Evolutionary conservation across 2,329 filamentous ascomycete species (phyloP).

Genomic region (Pseudocercospora fijiensis): DNA sequence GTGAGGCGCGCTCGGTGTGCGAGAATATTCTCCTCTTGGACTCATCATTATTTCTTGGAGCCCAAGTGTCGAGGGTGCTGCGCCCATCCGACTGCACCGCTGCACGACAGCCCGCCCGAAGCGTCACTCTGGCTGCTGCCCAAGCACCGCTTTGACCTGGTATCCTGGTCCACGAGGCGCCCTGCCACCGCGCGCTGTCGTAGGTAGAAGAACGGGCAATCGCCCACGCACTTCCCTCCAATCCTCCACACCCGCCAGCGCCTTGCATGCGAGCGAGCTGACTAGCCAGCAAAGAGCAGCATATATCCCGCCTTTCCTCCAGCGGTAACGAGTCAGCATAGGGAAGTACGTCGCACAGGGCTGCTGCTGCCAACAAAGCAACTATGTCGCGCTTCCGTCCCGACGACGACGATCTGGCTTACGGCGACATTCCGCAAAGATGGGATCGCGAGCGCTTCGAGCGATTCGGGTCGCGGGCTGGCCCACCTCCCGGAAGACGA

Average conservation of each 20-base stretch:
- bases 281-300: slow-evolving; percentile 10
- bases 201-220: slow-evolving; percentile 7
- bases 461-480: slow-evolving; percentile 42
- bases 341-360: slow-evolving; percentile 2
- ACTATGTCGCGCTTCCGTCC: slow-evolving; percentile 31
- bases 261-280: slow-evolving; percentile 6
- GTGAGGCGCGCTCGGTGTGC: neutral
- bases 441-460: slow-evolving; percentile 55
- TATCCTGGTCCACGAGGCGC: slow-evolving; percentile 6
- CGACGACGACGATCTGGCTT: slow-evolving; percentile 47
- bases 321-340: slow-evolving; percentile 8
- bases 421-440: slow-evolving; percentile 48
- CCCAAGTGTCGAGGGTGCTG: neutral
- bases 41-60: slow-evolving; percentile 2
- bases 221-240: neutral
- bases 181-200: slow-evolving; percentile 8
- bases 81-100: neutral
- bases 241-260: neutral
- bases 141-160: slow-evolving; percentile 7
- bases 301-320: neutral
- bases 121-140: slow-evolving; percentile 7
- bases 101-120: slow-evolving; percentile 4
- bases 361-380: slow-evolving; percentile 17
- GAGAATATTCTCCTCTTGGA: neutral
- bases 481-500: slow-evolving; percentile 21